Evolutionary conservation across 345 rosid genomes (phyloP), one percentile per base, ranked within the genome.

Genomic region (Laguncularia racemosa): DNA sequence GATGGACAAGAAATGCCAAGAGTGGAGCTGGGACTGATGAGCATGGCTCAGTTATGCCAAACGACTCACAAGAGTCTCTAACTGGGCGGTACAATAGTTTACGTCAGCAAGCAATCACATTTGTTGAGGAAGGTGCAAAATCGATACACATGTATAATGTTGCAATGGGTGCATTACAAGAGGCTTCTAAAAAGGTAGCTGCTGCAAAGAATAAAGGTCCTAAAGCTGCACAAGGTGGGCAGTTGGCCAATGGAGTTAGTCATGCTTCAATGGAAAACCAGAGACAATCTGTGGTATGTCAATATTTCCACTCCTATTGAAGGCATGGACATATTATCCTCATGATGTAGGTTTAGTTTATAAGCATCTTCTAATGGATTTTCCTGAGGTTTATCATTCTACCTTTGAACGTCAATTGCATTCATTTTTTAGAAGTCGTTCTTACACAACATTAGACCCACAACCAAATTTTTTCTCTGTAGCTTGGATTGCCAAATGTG

Each of bases 1-100:
- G 93, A 67, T 89, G 96, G 96, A 85, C 93, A 48, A 82, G 86
- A 69, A 74, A 80, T 71, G 91, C 91, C 58, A 85, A 75, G 76
- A 72, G 59, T 59, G 79, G 82, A 52, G 63, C 57, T 70, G 55
- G 18, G 23, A 56, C 53, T 48, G 81, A 74, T 18, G 83, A 78
- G 59, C 69, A 16, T 48, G 61, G 71, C 58, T 52, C 81, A 40
- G 83, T 76, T 23, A 52, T 69, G 69, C 53, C 73, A 14, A 72
- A 59, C 53, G 61, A 52, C 65, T 70, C 72, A 70, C 79, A 52
- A 55, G 96, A 80, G 52, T 76, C 90, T 62, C 63, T 69, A 55
- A 80, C 76, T 9, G 75, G 74, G 51, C 74, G 85, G 45, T 83
- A 75, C 63, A 81, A 81, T 55, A 85, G 69, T 70, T 77, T 89